These are phyloP conservation scores for Zoysia pacifica DNA, from an alignment of 176 grass and related monocot genomes.

Conservation along the genomic window DNA sequence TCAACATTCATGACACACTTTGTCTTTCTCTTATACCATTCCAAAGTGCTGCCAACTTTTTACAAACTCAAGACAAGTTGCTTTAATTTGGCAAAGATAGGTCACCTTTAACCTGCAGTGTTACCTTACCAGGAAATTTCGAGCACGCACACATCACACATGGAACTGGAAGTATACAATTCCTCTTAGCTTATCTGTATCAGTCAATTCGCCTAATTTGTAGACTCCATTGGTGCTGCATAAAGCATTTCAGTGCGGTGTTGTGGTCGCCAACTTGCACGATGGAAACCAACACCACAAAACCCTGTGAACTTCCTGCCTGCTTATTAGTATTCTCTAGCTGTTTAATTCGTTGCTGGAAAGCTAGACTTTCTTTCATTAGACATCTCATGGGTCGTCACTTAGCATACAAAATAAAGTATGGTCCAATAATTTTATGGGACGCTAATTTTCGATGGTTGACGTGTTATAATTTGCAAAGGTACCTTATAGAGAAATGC, in stretches of 20 bases:
- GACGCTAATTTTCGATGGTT: too few species aligned
- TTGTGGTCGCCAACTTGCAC: conserved; percentile 17
- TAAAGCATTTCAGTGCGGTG: conserved; percentile 49
- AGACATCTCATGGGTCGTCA: background rate
- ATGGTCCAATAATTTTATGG: too few species aligned
- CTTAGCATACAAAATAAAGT: background rate
- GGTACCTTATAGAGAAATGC: too few species aligned
- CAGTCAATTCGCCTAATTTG: background rate
- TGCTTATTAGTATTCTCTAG: conserved; percentile 20
- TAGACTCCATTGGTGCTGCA: conserved; percentile 35
- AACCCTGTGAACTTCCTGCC: conserved; percentile 3
- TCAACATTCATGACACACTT: conserved; percentile 39
- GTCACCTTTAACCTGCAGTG: conserved; percentile 17
- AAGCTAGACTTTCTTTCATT: background rate
- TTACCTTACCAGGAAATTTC: conserved; percentile 43
- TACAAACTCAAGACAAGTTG: conserved; percentile 54
- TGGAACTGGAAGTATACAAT: background rate
- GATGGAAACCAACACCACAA: conserved; percentile 35
- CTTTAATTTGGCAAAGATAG: conserved; percentile 41
- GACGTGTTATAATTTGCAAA: too few species aligned
- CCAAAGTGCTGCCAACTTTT: conserved; percentile 52
- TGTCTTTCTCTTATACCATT: conserved; percentile 47
- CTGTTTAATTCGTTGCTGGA: conserved; percentile 11
- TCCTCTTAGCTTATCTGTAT: conserved; percentile 26
- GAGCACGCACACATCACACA: conserved; percentile 22